Percentiles rank a stretch among this genome's conserved stretches.
phyloP scores from a whole-genome alignment of 169 alveolate genomes.

The Cyclospora cayetanensis region DNA sequence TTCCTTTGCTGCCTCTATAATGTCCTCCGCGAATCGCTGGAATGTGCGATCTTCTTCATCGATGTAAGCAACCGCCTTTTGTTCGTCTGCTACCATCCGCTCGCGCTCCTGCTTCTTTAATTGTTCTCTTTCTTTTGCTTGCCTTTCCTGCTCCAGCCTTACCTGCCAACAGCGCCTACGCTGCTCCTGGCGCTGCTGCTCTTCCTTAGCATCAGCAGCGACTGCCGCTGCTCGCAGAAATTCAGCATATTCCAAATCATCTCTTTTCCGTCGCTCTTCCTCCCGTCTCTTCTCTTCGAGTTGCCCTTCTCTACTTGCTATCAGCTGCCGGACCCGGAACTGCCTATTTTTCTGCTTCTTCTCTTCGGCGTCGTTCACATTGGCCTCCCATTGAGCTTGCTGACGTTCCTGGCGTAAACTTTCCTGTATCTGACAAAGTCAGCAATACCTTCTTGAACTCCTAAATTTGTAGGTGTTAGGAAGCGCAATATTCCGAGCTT shows the following conservation, averaged over 20 bases:
- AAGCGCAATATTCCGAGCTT: background rate
- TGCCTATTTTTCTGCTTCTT: background rate
- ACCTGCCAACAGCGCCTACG: background rate
- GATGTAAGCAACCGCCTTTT: background rate
- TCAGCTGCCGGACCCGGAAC: slow-evolving; percentile 30
- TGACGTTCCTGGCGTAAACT: background rate
- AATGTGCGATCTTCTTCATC: background rate
- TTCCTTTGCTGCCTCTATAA: slow-evolving; percentile 57
- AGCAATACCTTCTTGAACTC: background rate
- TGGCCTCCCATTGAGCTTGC: slow-evolving; percentile 10
- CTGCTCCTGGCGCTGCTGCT: slow-evolving; percentile 20
- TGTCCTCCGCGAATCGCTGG: slow-evolving; percentile 45
- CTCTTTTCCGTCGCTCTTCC: background rate
- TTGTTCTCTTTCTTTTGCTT: slow-evolving; percentile 23
- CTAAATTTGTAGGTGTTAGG: background rate
- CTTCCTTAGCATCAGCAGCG: slow-evolving; percentile 32
- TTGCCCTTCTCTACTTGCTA: slow-evolving; percentile 21
- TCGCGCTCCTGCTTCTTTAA: slow-evolving; percentile 20
- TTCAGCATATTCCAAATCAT: slow-evolving; percentile 30
- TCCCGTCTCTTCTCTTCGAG: slow-evolving; percentile 21
- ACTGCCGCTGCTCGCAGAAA: slow-evolving; percentile 20
- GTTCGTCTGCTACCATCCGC: background rate
- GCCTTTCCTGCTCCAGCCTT: slow-evolving; percentile 38
- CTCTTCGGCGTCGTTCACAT: slow-evolving; percentile 47
- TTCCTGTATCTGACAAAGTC: slow-evolving; percentile 14